These are phyloP conservation scores for Flagelloscypha sp. DNA, from an alignment of 768 basidiomycete genomes.

Conservation along the genomic window DNA sequence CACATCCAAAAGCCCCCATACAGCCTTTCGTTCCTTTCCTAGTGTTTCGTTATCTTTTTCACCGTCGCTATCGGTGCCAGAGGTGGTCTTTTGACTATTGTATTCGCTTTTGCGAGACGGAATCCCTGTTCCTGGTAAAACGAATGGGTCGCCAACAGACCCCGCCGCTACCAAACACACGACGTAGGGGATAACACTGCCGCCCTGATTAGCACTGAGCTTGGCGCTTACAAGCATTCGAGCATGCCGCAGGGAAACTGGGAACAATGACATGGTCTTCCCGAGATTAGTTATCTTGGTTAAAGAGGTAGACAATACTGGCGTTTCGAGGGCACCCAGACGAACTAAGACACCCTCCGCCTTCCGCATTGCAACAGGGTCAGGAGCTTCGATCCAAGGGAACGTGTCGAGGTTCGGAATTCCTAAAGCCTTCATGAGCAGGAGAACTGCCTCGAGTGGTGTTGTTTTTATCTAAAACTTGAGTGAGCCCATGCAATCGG, in stretches of 20 bases:
- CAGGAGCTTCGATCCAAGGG: conserved; percentile 95
- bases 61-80: too few species aligned
- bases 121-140: too few species aligned
- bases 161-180: conserved; percentile 86
- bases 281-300: conserved; percentile 88
- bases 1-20: too few species aligned
- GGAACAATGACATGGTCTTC: conserved; percentile 88
- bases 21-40: too few species aligned
- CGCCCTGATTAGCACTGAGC: conserved; percentile 87
- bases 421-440: conserved; percentile 99
- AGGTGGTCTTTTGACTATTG: too few species aligned
- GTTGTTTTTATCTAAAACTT: too few species aligned
- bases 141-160: conserved; percentile 92
- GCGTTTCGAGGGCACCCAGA: conserved; percentile 67
- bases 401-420: conserved; percentile 96
- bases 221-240: conserved; percentile 84
- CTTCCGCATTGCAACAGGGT: conserved; percentile 61
- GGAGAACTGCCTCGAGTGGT: conserved; percentile 92
- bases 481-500: too few species aligned
- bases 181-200: conserved; percentile 75
- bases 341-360: conserved; percentile 76
- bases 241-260: conserved; percentile 89
- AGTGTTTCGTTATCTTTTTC: too few species aligned
- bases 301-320: too few species aligned
- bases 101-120: too few species aligned